Evolutionary conservation across 352 stramenopile species (phyloP).

Genomic region (Plasmopara viticola): DNA sequence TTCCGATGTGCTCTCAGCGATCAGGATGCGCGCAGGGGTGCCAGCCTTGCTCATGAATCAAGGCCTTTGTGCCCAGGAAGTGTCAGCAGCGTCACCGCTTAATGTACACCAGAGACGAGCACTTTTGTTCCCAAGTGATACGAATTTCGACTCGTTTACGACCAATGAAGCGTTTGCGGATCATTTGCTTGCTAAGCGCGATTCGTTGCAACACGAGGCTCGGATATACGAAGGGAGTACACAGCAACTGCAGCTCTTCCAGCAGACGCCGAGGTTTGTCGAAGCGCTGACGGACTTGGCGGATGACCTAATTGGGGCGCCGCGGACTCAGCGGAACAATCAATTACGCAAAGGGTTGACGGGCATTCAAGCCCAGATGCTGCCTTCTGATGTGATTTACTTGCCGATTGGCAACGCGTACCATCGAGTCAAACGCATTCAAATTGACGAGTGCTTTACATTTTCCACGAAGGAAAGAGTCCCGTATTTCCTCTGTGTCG

Average conservation of each 20-base stretch:
- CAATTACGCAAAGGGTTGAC: constrained; percentile 43
- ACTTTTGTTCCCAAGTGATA: constrained; percentile 55
- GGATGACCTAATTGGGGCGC: constrained; percentile 48
- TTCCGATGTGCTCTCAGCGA: constrained; percentile 53
- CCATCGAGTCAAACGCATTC: constrained; percentile 67
- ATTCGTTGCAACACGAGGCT: constrained; percentile 50
- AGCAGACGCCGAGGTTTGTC: constrained; percentile 68
- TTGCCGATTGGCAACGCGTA: constrained; percentile 69
- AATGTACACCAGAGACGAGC: constrained; percentile 51
- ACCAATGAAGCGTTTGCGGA: constrained; percentile 54
- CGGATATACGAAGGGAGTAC: constrained; percentile 51
- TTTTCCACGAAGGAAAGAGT: constrained; percentile 84
- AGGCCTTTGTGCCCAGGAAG: constrained; percentile 62
- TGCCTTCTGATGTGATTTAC: constrained; percentile 75
- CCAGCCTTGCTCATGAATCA: constrained; percentile 71
- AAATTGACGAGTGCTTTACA: constrained; percentile 70
- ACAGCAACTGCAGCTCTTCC: constrained; percentile 57
- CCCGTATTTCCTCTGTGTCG: constrained; percentile 75
- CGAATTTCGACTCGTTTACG: constrained; percentile 26
- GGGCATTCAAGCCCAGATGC: constrained; percentile 40
- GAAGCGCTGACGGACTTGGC: constrained; percentile 59
- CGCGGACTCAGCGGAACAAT: constrained; percentile 37
- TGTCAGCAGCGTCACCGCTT: constrained; percentile 33
- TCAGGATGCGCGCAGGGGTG: constrained; percentile 57
- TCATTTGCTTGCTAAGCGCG: constrained; percentile 44